Base-by-base conservation (phyloP, 2,329 filamentous ascomycete genomes). In the Talaromyces funiculosus region DNA sequence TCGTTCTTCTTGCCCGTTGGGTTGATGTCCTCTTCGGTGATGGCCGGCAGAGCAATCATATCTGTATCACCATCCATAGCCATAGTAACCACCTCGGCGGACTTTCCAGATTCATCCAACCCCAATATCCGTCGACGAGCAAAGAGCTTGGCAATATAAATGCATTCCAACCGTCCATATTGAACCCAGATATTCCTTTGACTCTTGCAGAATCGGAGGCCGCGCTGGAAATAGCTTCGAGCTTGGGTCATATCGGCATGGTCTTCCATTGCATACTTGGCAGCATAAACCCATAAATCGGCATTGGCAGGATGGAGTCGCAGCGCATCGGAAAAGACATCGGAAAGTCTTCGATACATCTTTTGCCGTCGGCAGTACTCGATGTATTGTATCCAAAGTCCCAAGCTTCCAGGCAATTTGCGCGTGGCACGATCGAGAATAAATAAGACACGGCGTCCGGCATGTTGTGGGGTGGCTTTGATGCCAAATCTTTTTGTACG, bases 361-460 rank as follows among this genome's bases (percentile, higher is more conserved):
- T 83, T 87, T 70, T 86, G 81, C 65, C 85, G 83, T 67, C 86
- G 83, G 16, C 90, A 87, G 73, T 90, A 97, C 61, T 88, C 84
- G 62, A 97, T 86, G 71, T 96, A 97, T 69, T 92, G 90, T 74
- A 90, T 86, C 94, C 94, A 99, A 38, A 99, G 80, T 2, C 83
- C 84, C 37, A 92, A 71, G 70, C 90, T 90, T 3, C 90, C 91
- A 1, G 90, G 89, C 70, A 97, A 94, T 64, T 91, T 90, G 70
- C 85, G 83, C 29, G 92, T 91, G 20, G 86, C 92, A 64, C 94
- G 87, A 67, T 97, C 92, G 66, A 96, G 89, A 64, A 97, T 88
- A 73, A 89, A 89, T 71, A 97, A 92, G 64, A 96, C 88, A 56
- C 92, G 89, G 47, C 88, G 86, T 72, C 95, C 89, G 20, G 90